Evolutionary conservation across 2,329 filamentous ascomycete species (phyloP).

Genomic region (Plectosphaerella plurivora): DNA sequence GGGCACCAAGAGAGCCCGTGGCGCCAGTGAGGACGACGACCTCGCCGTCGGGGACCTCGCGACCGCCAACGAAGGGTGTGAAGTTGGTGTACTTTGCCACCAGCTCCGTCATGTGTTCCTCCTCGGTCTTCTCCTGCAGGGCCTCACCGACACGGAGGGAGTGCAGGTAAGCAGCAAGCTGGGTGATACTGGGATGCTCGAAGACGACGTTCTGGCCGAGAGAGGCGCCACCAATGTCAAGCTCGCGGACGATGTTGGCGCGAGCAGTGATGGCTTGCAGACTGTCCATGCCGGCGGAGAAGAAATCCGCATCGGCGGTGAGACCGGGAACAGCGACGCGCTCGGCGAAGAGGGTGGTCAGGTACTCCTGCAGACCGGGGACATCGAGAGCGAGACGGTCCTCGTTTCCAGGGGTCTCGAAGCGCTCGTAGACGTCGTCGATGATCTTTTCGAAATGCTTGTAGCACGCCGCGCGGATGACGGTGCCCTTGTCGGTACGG

Average conservation of each 20-base stretch:
- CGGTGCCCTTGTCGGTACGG: constrained; percentile 44
- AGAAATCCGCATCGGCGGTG: constrained; percentile 30
- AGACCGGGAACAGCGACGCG: constrained; percentile 20
- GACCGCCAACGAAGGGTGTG: constrained; percentile 14
- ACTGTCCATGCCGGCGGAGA: constrained; percentile 39
- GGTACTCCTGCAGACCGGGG: constrained; percentile 19
- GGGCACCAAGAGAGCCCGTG: constrained; percentile 57
- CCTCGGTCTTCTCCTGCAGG: constrained; percentile 15
- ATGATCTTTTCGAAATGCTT: constrained; percentile 37
- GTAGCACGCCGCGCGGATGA: constrained; percentile 41
- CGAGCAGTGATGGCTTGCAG: constrained; percentile 40
- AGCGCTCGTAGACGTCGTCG: constrained; percentile 20
- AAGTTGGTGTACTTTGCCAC: constrained; percentile 33
- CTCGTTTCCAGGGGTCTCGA: constrained; percentile 7
- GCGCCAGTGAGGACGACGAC: constrained; percentile 51
- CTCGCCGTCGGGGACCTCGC: constrained; percentile 18
- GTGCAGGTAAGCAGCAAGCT: constrained; percentile 25
- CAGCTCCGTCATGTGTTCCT: constrained; percentile 25
- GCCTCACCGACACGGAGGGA: constrained; percentile 13
- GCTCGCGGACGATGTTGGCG: constrained; percentile 30
- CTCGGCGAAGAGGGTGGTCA: constrained; percentile 12
- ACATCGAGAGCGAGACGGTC: constrained; percentile 7
- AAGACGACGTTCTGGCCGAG: constrained; percentile 34
- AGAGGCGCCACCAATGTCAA: constrained; percentile 26
- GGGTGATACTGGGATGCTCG: constrained; percentile 30